Conservation (phyloP, 2,329 filamentous ascomycete species). For the Pseudocercospora fuligena region DNA sequence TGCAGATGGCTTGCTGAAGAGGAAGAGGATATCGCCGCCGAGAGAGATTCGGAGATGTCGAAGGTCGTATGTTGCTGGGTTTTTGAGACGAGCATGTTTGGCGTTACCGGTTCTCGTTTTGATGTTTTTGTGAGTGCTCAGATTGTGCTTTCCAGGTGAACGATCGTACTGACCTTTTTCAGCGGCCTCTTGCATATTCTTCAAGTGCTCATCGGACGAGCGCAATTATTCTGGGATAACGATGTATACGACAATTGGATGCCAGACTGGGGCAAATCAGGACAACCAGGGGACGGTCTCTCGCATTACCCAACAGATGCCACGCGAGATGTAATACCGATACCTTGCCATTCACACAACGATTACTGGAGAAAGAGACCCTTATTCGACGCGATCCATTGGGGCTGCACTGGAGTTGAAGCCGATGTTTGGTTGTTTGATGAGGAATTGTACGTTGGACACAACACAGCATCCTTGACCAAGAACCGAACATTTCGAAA, state of each 20-base stretch:
- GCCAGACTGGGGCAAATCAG: slow-evolving; percentile 49
- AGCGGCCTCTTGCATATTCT: slow-evolving; percentile 50
- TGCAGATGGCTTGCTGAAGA: slow-evolving; percentile 20
- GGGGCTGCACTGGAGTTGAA: slow-evolving; percentile 68
- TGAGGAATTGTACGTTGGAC: slow-evolving; percentile 66
- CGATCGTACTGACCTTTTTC: slow-evolving; percentile 14
- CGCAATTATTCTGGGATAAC: slow-evolving; percentile 45
- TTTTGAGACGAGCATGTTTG: slow-evolving; percentile 19
- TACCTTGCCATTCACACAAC: slow-evolving; percentile 70
- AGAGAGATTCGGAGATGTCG: slow-evolving; percentile 22
- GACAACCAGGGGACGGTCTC: slow-evolving; percentile 43
- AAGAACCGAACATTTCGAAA: slow-evolving; percentile 62
- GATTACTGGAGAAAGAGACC: slow-evolving; percentile 71
- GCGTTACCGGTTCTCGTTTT: slow-evolving; percentile 22
- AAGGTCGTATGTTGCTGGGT: slow-evolving; percentile 18
- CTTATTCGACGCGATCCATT: slow-evolving; percentile 63
- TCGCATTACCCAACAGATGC: slow-evolving; percentile 46
- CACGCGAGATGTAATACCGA: slow-evolving; percentile 54
- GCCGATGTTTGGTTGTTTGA: slow-evolving; percentile 70
- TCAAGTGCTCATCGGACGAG: slow-evolving; percentile 45
- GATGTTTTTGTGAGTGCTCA: slow-evolving; percentile 28
- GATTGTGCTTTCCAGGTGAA: not conserved
- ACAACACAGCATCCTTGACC: slow-evolving; percentile 61
- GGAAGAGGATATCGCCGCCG: slow-evolving; percentile 13
- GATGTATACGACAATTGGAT: slow-evolving; percentile 38